phyloP scores from a whole-genome alignment of 768 basidiomycete genomes.

The Mycena indigotica region DNA sequence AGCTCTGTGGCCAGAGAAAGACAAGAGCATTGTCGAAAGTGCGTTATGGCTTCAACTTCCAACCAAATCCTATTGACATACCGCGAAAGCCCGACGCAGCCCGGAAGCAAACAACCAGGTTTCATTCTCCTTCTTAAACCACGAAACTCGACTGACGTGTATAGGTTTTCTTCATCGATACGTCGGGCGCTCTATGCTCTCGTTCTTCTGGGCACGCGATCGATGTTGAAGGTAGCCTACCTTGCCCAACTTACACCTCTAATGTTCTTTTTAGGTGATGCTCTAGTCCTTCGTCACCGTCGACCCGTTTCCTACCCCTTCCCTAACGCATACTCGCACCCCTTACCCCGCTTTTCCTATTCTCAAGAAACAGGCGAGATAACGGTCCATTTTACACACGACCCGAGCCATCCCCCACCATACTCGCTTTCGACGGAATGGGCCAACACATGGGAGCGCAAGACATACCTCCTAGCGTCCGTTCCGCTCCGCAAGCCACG shows the following conservation, averaged over 20 bases:
- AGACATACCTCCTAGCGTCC: slow-evolving; percentile 63
- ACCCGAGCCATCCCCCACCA: slow-evolving; percentile 62
- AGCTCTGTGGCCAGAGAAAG: slow-evolving; percentile 72
- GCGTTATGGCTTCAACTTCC: slow-evolving; percentile 26
- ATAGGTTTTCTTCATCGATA: slow-evolving; percentile 85
- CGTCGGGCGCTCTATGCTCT: slow-evolving; percentile 74
- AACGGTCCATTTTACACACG: slow-evolving; percentile 56
- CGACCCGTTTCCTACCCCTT: slow-evolving; percentile 76
- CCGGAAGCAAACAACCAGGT: slow-evolving; percentile 79
- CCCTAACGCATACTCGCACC: slow-evolving; percentile 77
- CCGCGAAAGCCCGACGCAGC: slow-evolving; percentile 57
- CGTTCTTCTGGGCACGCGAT: slow-evolving; percentile 80
- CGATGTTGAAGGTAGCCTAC: slow-evolving; percentile 66
- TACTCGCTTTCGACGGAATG: slow-evolving; percentile 33
- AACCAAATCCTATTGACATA: not conserved
- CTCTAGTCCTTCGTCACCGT: slow-evolving; percentile 73
- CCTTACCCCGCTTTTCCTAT: slow-evolving; percentile 72
- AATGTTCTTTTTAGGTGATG: slow-evolving; percentile 48
- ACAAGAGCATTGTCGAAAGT: slow-evolving; percentile 80
- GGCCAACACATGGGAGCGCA: slow-evolving; percentile 51
- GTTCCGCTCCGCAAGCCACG: slow-evolving; percentile 71
- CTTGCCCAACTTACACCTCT: not conserved
- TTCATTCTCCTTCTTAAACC: slow-evolving; percentile 11
- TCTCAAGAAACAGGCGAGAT: slow-evolving; percentile 57
- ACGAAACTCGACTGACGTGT: not conserved